phyloP scores from a whole-genome alignment of 805 yeast genomes.

The Nakazawaea wyomingensis region DNA sequence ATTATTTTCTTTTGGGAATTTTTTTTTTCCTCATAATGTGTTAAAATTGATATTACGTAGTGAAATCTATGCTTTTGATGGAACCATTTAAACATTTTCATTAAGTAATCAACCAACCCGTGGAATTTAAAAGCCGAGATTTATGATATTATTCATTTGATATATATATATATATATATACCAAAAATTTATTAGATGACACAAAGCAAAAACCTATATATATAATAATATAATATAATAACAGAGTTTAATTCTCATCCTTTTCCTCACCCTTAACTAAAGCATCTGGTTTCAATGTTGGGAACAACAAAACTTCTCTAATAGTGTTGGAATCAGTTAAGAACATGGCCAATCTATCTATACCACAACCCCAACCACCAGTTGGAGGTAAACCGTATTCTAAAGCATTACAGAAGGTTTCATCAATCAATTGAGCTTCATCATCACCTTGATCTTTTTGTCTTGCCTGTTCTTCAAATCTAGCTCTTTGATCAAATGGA shows the following conservation, averaged over 20 bases:
- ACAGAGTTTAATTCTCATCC: slow-evolving; percentile 16
- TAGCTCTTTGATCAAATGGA: slow-evolving; percentile 95
- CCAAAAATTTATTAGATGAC: no score
- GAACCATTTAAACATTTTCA: no score
- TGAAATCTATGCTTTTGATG: no score
- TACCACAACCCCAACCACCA: slow-evolving; percentile 99
- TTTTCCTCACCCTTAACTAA: slow-evolving; percentile 31
- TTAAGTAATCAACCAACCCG: no score
- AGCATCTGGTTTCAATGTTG: slow-evolving; percentile 95
- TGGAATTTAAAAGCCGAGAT: no score
- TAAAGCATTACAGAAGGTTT: slow-evolving; percentile 93
- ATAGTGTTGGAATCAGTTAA: slow-evolving; percentile 93
- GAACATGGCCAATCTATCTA: slow-evolving; percentile 97
- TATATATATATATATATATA: no score
- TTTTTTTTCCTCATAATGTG: no score
- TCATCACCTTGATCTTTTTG: slow-evolving; percentile 99
- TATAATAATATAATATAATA: no score
- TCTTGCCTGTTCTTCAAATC: slow-evolving; percentile 98
- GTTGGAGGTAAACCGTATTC: slow-evolving; percentile 99
- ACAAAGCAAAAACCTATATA: no score
- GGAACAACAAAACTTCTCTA: slow-evolving; percentile 96
- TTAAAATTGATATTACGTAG: no score
- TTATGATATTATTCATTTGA: no score
- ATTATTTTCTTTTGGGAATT: no score
- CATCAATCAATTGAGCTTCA: slow-evolving; percentile 96